Conservation (phyloP, 2,329 filamentous ascomycete genomes). For the Penicillium sp. region DNA sequence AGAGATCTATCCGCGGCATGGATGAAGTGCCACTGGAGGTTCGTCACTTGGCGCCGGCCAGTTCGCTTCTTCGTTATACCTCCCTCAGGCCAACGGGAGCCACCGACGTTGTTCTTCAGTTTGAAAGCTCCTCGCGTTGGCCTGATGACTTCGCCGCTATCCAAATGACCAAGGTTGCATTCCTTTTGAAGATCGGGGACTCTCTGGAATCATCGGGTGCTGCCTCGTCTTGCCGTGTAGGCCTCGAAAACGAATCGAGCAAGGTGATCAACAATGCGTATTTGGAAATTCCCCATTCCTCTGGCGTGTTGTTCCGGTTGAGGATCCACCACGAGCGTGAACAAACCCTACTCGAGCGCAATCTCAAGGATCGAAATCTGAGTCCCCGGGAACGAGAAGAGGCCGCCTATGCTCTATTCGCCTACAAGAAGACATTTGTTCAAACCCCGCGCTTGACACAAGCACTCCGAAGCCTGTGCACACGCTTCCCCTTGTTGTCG, state of each 20-base stretch:
- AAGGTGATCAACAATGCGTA: constrained; percentile 75
- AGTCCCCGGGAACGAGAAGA: constrained; percentile 67
- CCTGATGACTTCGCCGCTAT: constrained; percentile 88
- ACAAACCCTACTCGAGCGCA: constrained; percentile 74
- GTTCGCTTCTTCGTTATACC: constrained; percentile 71
- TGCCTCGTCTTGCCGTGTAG: constrained; percentile 65
- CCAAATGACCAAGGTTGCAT: constrained; percentile 90
- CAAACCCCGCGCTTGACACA: constrained; percentile 78
- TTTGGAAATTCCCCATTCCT: constrained; percentile 75
- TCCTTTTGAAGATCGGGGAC: constrained; percentile 71
- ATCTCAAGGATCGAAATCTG: constrained; percentile 69
- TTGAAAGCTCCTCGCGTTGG: constrained; percentile 91
- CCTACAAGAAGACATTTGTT: constrained; percentile 69
- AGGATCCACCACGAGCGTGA: constrained; percentile 89
- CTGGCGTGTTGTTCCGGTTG: constrained; percentile 74
- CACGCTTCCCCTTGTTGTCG: constrained; percentile 75
- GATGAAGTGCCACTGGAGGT: constrained; percentile 86
- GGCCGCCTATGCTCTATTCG: constrained; percentile 66
- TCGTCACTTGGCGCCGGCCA: constrained; percentile 72
- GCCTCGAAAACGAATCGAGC: constrained; percentile 72
- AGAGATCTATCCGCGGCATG: constrained; percentile 72
- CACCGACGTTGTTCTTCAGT: constrained; percentile 80
- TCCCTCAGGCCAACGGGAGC: constrained; percentile 51
- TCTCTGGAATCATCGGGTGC: constrained; percentile 65
- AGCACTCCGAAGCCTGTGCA: constrained; percentile 75